phyloP scores from a whole-genome alignment of 306 rosid species.

The Sechiopsis laciniata region DNA sequence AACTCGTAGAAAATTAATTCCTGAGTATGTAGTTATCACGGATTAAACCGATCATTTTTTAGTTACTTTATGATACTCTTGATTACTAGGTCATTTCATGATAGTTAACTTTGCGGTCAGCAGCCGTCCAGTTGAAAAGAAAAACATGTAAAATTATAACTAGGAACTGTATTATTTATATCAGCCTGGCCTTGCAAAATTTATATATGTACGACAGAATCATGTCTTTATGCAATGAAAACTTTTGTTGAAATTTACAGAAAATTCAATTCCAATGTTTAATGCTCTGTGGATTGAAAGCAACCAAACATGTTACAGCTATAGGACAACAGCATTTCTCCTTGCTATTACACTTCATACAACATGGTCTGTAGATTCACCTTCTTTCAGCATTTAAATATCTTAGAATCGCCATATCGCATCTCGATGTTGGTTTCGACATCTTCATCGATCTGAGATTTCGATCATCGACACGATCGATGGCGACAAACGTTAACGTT shows the following conservation, averaged over 20 bases:
- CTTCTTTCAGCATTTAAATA: neutral
- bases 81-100: neutral
- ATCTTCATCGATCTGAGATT: neutral
- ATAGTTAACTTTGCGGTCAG: neutral
- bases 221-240: slow-evolving; percentile 16
- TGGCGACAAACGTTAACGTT: neutral
- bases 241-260: neutral
- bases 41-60: too few relatives aligned
- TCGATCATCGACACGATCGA: neutral
- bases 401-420: neutral
- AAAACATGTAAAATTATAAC: slow-evolving; percentile 1
- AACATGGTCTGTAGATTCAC: neutral
- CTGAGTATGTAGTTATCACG: too few relatives aligned
- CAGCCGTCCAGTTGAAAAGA: neutral
- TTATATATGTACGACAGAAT: slow-evolving; percentile 6
- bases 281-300: slow-evolving; percentile 11
- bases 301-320: neutral
- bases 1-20: too few relatives aligned
- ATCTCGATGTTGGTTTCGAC: neutral
- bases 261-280: slow-evolving; percentile 13
- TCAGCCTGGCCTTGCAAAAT: slow-evolving; percentile 6
- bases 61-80: too few relatives aligned
- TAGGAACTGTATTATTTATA: neutral
- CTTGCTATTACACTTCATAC: neutral
- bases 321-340: neutral